phyloP scores from a whole-genome alignment of 768 basidiomycete genomes.

The Tulasnella sp. region DNA sequence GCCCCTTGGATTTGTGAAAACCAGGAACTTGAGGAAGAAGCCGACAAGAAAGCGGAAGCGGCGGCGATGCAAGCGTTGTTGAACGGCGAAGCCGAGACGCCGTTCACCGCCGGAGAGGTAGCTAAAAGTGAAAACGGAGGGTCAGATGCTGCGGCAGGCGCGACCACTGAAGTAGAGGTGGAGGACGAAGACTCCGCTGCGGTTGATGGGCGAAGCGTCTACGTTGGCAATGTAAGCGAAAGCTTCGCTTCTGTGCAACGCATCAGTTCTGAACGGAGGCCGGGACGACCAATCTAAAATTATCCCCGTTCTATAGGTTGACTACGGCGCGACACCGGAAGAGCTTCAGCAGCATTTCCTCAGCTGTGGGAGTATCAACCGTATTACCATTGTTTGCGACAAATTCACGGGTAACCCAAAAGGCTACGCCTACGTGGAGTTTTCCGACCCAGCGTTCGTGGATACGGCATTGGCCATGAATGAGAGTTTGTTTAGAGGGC shows the following conservation, averaged over 20 bases:
- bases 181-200: constrained; percentile 79
- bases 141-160: background rate
- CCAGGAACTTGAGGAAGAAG: constrained; percentile 7
- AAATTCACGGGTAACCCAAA: constrained; percentile 99
- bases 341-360: constrained; percentile 98
- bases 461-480: constrained; percentile 90
- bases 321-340: constrained; percentile 95
- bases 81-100: constrained; percentile 14
- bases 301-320: constrained; percentile 59
- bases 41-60: constrained; percentile 22
- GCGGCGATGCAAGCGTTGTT: constrained; percentile 21
- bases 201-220: constrained; percentile 83
- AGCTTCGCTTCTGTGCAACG: background rate
- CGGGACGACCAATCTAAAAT: background rate
- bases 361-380: constrained; percentile 95
- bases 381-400: constrained; percentile 98
- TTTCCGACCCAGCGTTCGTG: constrained; percentile 87
- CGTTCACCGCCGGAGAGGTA: background rate
- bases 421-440: constrained; percentile 99
- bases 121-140: background rate
- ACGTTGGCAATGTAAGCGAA: constrained; percentile 88
- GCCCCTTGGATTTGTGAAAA: background rate
- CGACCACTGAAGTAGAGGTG: constrained; percentile 41
- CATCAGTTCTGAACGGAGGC: background rate
- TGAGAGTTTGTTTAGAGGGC: constrained; percentile 91